phyloP scores from a whole-genome alignment of 306 rosid species.

The Delonix regia region DNA sequence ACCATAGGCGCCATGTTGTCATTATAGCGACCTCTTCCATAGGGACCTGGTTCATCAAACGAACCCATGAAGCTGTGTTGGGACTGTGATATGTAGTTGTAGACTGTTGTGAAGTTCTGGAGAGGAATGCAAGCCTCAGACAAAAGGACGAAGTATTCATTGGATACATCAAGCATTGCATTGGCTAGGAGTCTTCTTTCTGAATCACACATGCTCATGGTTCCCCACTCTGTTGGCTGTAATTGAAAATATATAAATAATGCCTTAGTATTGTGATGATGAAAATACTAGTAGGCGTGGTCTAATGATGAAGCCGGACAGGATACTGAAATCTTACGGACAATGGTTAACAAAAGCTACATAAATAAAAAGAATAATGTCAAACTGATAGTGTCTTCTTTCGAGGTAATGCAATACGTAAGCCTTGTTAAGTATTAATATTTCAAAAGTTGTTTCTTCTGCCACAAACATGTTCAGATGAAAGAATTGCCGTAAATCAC shows the following conservation, averaged over 20 bases:
- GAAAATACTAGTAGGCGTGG: not conserved
- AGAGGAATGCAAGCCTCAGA: constrained; percentile 96
- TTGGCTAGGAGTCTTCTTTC: constrained; percentile 93
- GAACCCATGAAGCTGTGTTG: constrained; percentile 87
- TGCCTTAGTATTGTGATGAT: constrained; percentile 20
- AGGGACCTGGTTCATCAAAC: constrained; percentile 81
- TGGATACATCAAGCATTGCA: constrained; percentile 90
- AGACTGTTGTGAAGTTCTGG: constrained; percentile 69
- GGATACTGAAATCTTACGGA: not conserved
- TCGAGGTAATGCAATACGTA: not conserved
- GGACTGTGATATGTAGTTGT: constrained; percentile 74
- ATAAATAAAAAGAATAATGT: too few species aligned
- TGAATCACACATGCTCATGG: constrained; percentile 94
- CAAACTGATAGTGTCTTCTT: not conserved
- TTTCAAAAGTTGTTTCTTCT: not conserved
- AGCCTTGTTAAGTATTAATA: not conserved
- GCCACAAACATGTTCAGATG: not conserved
- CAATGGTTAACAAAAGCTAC: not conserved
- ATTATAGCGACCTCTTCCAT: constrained; percentile 89
- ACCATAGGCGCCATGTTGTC: constrained; percentile 77
- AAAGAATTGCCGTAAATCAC: not conserved
- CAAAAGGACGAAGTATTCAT: constrained; percentile 92
- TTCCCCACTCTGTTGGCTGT: constrained; percentile 96
- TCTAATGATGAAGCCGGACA: not conserved
- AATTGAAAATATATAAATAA: not conserved